Evolutionary conservation across 202 grass and related monocot genomes (phyloP), one percentile per base, ranked within the genome.

Genomic region (Cymbopogon flexuosus): DNA sequence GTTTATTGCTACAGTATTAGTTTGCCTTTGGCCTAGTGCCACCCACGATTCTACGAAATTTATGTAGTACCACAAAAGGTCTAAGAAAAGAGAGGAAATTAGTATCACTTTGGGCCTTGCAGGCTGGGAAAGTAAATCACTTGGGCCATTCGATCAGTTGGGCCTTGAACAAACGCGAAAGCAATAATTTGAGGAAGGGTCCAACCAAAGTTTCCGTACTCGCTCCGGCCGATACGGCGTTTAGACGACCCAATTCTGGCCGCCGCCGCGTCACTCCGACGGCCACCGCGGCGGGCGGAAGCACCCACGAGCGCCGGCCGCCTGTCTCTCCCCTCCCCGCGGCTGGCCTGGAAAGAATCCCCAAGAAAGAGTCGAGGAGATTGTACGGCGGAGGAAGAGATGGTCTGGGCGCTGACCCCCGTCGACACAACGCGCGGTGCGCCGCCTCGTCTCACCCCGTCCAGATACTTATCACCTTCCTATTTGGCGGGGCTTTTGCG

Each of bases 361-460:
- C 11, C 9, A 9, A 19, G n/a, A 15, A 72, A 9, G 23, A 60
- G 76, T 5, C 0, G 75, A 51, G 47, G 69, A 72, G 33, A 13
- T 16, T 14, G 8, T 73, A 29, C 13, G 41, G 23, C 6, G 27
- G 45, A 72, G 45, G 65, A 18, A 47, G 65, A 57, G 65, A 94
- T 97, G 94, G 91, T 97, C 71, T 94, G 94, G 94, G 85, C 79
- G 39, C 87, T 97, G 70, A 79, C 81, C 41, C 91, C 94, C 6
- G 61, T 92, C 67, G 88, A 87, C 60, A 85, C 91, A 39, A 57
- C 67, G 71, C 85, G 83, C 13, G 89, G 94, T 97, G 83, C 63
- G 69, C 58, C 40, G 33, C 56, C 68, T 66, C 40, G 33, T 35
- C 68, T 66, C n/a, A 33, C 60, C 60, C 58, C 4, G 21, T 6